Percentiles rank a stretch among this genome's conserved stretches.
phyloP scores from a whole-genome alignment of 768 basidiomycete species.

The Lactarius psammicola region DNA sequence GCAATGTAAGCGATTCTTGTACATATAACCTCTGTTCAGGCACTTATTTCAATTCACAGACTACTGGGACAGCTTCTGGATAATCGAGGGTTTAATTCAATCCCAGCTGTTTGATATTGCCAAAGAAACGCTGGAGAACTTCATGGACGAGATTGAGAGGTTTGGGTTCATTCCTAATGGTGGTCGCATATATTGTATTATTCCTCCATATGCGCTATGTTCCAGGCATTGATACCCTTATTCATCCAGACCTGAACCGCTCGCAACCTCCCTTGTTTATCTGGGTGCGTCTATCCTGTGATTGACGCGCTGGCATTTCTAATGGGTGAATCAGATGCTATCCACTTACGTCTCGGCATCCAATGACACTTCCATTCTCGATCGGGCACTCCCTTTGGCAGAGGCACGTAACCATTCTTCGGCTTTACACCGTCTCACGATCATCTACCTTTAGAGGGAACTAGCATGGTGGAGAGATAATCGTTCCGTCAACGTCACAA shows the following conservation, averaged over 20 bases:
- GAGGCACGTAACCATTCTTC: constrained; percentile 47
- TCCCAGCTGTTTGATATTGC: constrained; percentile 72
- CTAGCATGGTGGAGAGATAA: constrained; percentile 80
- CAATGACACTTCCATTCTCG: constrained; percentile 71
- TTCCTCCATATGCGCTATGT: neutral
- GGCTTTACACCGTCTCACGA: neutral
- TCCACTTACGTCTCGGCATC: constrained; percentile 73
- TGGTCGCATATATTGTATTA: constrained; percentile 79
- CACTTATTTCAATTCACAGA: constrained; percentile 33
- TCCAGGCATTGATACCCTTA: neutral
- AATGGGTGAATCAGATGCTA: constrained; percentile 63
- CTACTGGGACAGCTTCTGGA: constrained; percentile 81
- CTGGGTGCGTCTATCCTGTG: constrained; percentile 45
- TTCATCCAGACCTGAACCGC: constrained; percentile 65
- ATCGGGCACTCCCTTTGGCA: constrained; percentile 78
- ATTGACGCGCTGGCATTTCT: neutral
- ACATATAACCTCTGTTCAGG: neutral
- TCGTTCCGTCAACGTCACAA: constrained; percentile 63
- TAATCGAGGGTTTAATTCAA: constrained; percentile 79
- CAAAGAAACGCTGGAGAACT: constrained; percentile 82
- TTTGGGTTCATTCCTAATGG: constrained; percentile 96
- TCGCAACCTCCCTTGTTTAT: constrained; percentile 94
- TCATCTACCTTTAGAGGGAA: constrained; percentile 52
- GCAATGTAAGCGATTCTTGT: constrained; percentile 57
- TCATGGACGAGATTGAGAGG: constrained; percentile 86